Conservation (phyloP, 768 basidiomycete genomes). For the Suillus alpinus region DNA sequence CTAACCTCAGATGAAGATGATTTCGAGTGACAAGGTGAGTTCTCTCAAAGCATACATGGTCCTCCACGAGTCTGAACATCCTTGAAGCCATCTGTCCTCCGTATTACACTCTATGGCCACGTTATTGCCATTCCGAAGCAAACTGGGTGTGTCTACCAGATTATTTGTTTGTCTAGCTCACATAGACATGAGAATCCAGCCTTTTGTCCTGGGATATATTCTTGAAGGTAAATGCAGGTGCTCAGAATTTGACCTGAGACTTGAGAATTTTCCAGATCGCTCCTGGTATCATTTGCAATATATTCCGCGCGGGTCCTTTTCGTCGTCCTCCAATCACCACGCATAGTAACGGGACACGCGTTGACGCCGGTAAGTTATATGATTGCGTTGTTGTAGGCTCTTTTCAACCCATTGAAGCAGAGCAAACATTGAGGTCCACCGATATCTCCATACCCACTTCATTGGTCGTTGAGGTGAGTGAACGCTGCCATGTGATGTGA, state of each 20-base stretch:
- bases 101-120: conserved; percentile 8
- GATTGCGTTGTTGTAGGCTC: not conserved
- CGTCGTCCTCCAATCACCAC: conserved; percentile 3
- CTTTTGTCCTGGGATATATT: conserved; percentile 29
- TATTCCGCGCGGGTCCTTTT: conserved; percentile 45
- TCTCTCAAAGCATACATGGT: not conserved
- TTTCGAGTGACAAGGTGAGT: conserved; percentile 40
- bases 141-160: conserved; percentile 15
- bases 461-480: conserved; percentile 16
- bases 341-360: conserved; percentile 12
- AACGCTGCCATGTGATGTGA: not conserved
- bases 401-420: not conserved
- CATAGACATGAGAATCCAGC: conserved; percentile 19
- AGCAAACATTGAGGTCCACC: not conserved
- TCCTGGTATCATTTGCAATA: conserved; percentile 40
- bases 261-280: conserved; percentile 33
- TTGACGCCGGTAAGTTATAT: not conserved
- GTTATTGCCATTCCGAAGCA: conserved; percentile 12
- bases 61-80: not conserved
- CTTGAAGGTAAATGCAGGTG: conserved; percentile 11
- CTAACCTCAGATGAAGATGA: conserved; percentile 36
- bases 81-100: conserved; percentile 6
- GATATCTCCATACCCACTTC: conserved; percentile 18
- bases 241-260: conserved; percentile 16
- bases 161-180: not conserved